Evolutionary conservation across 768 basidiomycete genomes (phyloP).

Genomic region (Hygrocybe punicea): DNA sequence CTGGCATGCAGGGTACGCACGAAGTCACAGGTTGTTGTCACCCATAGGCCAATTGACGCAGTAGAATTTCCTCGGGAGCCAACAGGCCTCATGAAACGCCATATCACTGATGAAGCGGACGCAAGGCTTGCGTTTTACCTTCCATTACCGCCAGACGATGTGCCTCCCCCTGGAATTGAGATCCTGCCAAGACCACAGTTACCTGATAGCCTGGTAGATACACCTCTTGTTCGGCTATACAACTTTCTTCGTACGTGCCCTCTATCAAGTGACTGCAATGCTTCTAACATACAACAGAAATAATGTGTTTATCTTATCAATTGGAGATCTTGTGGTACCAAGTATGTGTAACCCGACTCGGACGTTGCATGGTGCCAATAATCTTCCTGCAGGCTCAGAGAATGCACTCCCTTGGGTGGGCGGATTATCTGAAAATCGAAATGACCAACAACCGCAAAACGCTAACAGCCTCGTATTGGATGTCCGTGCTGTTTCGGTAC

Average conservation of each 20-base stretch:
- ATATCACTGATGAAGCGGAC: conserved; percentile 73
- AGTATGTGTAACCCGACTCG: conserved; percentile 25
- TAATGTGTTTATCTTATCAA: conserved; percentile 90
- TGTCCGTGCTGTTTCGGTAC: conserved; percentile 45
- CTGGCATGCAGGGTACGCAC: conserved; percentile 60
- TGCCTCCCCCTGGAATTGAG: conserved; percentile 40
- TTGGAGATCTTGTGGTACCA: conserved; percentile 86
- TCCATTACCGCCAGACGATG: conserved; percentile 42
- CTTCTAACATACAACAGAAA: conserved; percentile 47
- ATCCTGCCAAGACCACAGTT: conserved; percentile 49
- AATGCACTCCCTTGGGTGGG: conserved; percentile 85
- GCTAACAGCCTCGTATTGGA: conserved; percentile 81
- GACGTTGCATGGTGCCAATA: not conserved
- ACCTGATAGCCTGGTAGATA: conserved; percentile 63
- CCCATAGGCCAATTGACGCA: not conserved
- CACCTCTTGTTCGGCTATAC: conserved; percentile 79
- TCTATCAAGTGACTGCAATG: not conserved
- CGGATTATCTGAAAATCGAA: conserved; percentile 65
- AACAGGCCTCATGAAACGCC: conserved; percentile 55
- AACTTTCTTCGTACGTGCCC: conserved; percentile 79
- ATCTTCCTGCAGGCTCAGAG: conserved; percentile 54
- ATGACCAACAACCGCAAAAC: conserved; percentile 66
- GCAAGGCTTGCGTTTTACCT: conserved; percentile 63
- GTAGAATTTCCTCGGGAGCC: conserved; percentile 75
- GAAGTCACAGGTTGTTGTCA: not conserved